Evolutionary conservation across 805 yeast species (phyloP), one percentile per base, ranked within the genome.

Genomic region (Saccharomyces eubayanus): DNA sequence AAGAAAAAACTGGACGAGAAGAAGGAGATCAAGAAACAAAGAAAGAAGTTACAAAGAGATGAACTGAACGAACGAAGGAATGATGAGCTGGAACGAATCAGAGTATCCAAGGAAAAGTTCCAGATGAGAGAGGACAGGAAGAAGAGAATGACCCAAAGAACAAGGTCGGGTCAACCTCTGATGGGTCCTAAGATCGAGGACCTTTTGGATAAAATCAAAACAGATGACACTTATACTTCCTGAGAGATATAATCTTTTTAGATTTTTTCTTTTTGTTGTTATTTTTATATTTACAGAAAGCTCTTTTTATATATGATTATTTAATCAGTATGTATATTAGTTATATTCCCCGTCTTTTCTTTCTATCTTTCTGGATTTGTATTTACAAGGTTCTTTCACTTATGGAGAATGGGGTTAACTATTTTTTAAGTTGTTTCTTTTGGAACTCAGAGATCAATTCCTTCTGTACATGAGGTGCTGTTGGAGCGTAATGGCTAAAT

Each of bases 401-500:
- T 8, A 16, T 6, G 24, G 20, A 9, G 11, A 6, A 16, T 45
- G n/a, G 31, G 28, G 24, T 28, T 59, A 56, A 66, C 57, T 70
- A 67, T 61, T 74, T 72, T 48, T 69, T 69, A 56, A 67, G 62
- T 55, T 74, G 77, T 69, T 76, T 82, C 79, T 85, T 84, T 62
- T 81, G 79, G 68, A 82, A 83, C 66, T 89, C 96, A 52, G 86
- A 96, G 60, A 94, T 85, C 74, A 94, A 79, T 74, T 92, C 87
- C 67, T 78, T 87, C 75, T 94, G 99, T 60, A 92, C 77, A 61
- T 89, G 96, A 40, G 92, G 89, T 49, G 95, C 80, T 51, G 95
- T 87, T 61, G 96, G 96, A 50, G 92, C 82, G 71, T 92, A 94
- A 66, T 89, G 87, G 68, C 87, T 85, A 76, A 94, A 94, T 72